These are phyloP conservation scores for Mycena vulgaris DNA, from an alignment of 768 basidiomycete genomes.

Conservation along the genomic window DNA sequence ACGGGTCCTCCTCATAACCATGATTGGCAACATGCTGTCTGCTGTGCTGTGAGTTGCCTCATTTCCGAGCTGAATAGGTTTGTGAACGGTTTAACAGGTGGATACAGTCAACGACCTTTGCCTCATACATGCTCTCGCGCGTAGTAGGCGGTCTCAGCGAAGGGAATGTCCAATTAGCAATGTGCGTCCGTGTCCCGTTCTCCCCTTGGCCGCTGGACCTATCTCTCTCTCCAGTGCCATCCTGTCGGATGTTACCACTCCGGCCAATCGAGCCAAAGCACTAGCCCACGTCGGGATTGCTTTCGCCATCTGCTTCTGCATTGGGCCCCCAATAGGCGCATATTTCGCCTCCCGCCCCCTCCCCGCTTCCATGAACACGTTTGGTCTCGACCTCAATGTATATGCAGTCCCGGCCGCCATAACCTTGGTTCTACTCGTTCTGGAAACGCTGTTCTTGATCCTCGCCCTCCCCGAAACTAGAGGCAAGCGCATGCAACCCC, in stretches of 20 bases:
- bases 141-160: constrained; percentile 95
- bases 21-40: constrained; percentile 96
- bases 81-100: constrained; percentile 66
- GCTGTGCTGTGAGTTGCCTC: constrained; percentile 78
- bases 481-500: constrained; percentile 54
- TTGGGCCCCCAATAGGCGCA: constrained; percentile 95
- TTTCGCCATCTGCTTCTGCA: constrained; percentile 94
- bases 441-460: constrained; percentile 86
- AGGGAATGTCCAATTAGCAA: constrained; percentile 97
- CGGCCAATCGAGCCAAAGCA: constrained; percentile 85
- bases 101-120: constrained; percentile 92
- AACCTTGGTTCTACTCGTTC: constrained; percentile 81
- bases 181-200: constrained; percentile 72
- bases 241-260: constrained; percentile 90
- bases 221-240: constrained; percentile 76
- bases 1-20: constrained; percentile 84
- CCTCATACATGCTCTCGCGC: constrained; percentile 90
- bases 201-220: neutral
- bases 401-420: constrained; percentile 93
- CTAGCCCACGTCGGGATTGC: constrained; percentile 96
- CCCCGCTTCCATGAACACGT: constrained; percentile 68
- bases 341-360: constrained; percentile 94
- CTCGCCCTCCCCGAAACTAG: constrained; percentile 90
- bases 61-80: neutral
- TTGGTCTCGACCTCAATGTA: constrained; percentile 82